phyloP scores from a whole-genome alignment of 352 stramenopile species.

The Ophiocytium majus region DNA sequence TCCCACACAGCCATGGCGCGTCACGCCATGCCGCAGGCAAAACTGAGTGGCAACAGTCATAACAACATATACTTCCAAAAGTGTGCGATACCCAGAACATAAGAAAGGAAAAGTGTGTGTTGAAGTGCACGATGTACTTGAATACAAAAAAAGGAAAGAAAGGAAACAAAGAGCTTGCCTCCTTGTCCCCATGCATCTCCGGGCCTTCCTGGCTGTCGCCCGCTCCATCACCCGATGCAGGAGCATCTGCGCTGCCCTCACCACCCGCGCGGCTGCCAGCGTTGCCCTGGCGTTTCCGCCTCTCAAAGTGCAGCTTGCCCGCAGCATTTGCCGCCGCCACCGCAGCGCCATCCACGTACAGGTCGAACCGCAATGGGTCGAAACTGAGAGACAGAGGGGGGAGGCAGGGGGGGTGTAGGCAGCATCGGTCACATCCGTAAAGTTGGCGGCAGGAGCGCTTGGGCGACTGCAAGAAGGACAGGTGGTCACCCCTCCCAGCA shows the following conservation, averaged over 20 bases:
- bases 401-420: constrained; percentile 25
- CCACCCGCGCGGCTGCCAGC: not conserved
- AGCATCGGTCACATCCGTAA: constrained; percentile 30
- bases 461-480: not conserved
- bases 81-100: no score
- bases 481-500: not conserved
- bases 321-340: not conserved
- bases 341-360: constrained; percentile 16
- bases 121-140: no score
- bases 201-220: constrained; percentile 50
- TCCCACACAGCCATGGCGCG: not conserved
- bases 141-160: no score
- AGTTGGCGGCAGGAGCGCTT: not conserved
- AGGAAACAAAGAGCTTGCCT: not conserved
- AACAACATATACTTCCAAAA: no score
- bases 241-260: not conserved
- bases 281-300: constrained; percentile 33
- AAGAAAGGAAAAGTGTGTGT: no score
- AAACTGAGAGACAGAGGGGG: constrained; percentile 26
- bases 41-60: no score
- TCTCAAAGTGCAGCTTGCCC: constrained; percentile 60
- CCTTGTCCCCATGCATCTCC: constrained; percentile 15
- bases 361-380: constrained; percentile 50
- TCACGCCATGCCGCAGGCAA: no score
- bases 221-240: constrained; percentile 45